Base-by-base conservation (phyloP, 164 flowering plant genomes). In the Paratinospora sagittata region DNA sequence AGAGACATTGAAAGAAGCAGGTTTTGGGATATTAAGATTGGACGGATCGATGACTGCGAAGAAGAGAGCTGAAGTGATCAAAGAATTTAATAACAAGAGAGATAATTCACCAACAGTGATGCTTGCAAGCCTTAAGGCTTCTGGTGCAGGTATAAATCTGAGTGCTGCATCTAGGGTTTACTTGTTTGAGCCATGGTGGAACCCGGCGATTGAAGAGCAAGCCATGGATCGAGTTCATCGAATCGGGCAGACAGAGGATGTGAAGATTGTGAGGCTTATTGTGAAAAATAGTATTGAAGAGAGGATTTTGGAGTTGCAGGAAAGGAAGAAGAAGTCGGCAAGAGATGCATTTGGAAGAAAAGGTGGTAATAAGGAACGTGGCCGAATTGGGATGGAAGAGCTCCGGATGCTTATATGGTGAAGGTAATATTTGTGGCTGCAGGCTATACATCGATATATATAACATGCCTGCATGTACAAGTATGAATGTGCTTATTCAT, bases 141-240 rank as follows among this genome's bases (percentile, higher is more conserved):
- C 90, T 7, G 88, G 91, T 36, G 80, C 89, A 23, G 99, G 99
- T 14, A 86, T 95, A 75, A 92, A 91, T 70, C 87, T 95, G 33
- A 87, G 94, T 0, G 88, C 85, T 58, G 98, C 98, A 5, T 88
- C 97, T 0, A 86, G 81, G 77, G 97, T 91, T 8, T 95, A 89
- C 75, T 57, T 95, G 79, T 43, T 95, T 72, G 99, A 92, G 79
- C 97, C 98, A 34, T 92, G 97, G 97, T 90, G 96, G 97, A 92
- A 95, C 73, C 97, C 97, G 6, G 97, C 90, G 6, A 87, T 89
- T n/a, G 98, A 95, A 78, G 96, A 95, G 63, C 97, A 91, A 80
- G 99, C 97, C 11, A 92, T 92, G 91, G 98, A 92, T 75, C 79
- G 99, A 12, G 92, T 95, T 33, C 97, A 92, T 73, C 81, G 96